Evolutionary conservation across 352 stramenopile species (phyloP), one percentile per base, ranked within the genome.

Genomic region (Globisporangium acanthophoron): DNA sequence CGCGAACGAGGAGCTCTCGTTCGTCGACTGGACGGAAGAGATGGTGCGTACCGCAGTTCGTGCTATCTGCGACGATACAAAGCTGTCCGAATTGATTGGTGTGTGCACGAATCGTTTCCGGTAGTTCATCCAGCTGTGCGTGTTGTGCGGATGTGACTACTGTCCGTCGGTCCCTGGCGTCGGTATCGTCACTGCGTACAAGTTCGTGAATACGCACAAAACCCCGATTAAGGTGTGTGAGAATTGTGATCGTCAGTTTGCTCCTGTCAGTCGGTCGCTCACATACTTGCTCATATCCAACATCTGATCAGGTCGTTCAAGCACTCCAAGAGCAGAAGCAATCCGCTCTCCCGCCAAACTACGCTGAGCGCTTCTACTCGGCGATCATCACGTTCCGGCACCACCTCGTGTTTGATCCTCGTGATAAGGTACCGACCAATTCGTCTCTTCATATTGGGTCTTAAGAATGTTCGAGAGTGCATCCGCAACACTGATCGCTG

Each of bases 61-160:
- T 24, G 21, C 21, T 24, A 24, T 24, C 21, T 24, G 21, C 1
- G 21, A 39, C 15, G 18, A 16, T 20, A n/a, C 21, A 20, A 41
- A 21, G 18, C 50, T 5, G 33, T 15, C 16, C 18, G n/a, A 4
- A 55, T 12, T n/a, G 5, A 24, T 45, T 31, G 33, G n/a, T 39
- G 35, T 15, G 11, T 15, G 8, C 3, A 13, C 11, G 35, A 5
- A 3, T 40, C 44, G 4, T 46, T 50, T 46, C 18, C 4, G 29
- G 8, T 50, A 92, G 83, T 92, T 93, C 59, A 62, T 93, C 43
- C 67, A 87, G 37, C 52, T 97, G 1, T 97, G 90, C 35, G 80
- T 97, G 21, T 69, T 97, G 1, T 76, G 76, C 58, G 90, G 90
- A 7, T 97, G 90, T 49, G 90, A 97, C 67, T 97, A 97, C 53